phyloP scores from a whole-genome alignment of 495 filamentous ascomycete genomes.

The Aspergillus hancockii region DNA sequence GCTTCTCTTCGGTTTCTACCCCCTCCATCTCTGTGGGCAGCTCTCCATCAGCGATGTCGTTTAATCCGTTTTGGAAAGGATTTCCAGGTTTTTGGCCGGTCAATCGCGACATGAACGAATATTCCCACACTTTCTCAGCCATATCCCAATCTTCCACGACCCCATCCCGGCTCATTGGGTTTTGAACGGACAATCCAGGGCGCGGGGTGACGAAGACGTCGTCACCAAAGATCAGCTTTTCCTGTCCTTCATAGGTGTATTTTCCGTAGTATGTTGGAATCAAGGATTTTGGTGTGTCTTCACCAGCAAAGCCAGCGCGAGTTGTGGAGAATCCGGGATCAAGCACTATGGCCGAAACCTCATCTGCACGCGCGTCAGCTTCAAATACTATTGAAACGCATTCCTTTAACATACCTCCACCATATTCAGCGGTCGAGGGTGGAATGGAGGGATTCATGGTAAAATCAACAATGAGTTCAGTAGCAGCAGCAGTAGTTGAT shows the following conservation, averaged over 20 bases:
- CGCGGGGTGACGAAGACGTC: constrained; percentile 79
- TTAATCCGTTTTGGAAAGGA: constrained; percentile 72
- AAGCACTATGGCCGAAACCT: constrained; percentile 94
- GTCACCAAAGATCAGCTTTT: constrained; percentile 77
- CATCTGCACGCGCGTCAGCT: constrained; percentile 60
- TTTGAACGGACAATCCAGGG: constrained; percentile 74
- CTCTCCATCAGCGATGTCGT: constrained; percentile 61
- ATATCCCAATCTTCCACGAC: constrained; percentile 96
- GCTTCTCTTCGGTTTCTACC: constrained; percentile 70
- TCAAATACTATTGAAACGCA: too few species aligned
- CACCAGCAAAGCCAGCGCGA: constrained; percentile 94
- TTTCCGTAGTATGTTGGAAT: constrained; percentile 84
- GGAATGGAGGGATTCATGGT: constrained; percentile 52
- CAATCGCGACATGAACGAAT: constrained; percentile 74
- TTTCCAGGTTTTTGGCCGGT: constrained; percentile 64
- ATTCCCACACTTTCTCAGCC: constrained; percentile 88
- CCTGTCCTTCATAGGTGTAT: constrained; percentile 53
- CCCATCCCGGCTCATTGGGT: constrained; percentile 87
- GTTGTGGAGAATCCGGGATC: constrained; percentile 89
- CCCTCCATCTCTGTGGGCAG: constrained; percentile 68
- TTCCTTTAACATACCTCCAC: constrained; percentile 75
- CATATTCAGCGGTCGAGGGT: constrained; percentile 71
- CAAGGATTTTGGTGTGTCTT: constrained; percentile 94
- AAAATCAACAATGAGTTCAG: neutral
- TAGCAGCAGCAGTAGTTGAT: neutral